Percentiles rank a stretch among this genome's conserved stretches.
phyloP scores from a whole-genome alignment of 768 basidiomycete species.

The Hygrophoropsis aurantiaca region DNA sequence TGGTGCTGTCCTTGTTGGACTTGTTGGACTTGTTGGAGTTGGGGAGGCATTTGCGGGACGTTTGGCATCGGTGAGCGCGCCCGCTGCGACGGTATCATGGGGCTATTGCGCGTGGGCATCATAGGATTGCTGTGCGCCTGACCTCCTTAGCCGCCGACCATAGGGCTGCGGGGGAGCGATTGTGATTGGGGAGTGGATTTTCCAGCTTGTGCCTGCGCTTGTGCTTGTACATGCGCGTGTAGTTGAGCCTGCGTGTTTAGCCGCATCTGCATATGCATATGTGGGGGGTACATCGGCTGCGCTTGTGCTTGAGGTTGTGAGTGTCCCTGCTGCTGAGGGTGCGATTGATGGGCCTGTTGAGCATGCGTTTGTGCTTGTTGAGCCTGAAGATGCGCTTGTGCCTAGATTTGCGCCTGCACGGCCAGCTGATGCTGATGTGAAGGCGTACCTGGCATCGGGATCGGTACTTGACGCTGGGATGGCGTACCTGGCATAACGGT shows the following conservation, averaged over 20 bases:
- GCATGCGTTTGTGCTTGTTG: conserved; percentile 13
- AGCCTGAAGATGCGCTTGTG: conserved; percentile 13
- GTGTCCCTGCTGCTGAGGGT: conserved; percentile 16
- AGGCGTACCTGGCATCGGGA: neutral
- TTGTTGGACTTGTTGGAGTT: conserved; percentile 4
- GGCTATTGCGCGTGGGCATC: conserved; percentile 31
- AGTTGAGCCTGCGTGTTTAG: conserved; percentile 5
- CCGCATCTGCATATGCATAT: conserved; percentile 8
- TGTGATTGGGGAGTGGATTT: conserved; percentile 4
- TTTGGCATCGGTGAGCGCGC: conserved; percentile 19
- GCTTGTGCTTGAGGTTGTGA: conserved; percentile 16
- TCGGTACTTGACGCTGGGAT: no score
- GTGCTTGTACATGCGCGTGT: conserved; percentile 3
- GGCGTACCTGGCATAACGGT: conserved; percentile 15
- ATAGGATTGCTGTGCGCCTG: conserved; percentile 39
- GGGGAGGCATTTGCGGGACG: conserved; percentile 24
- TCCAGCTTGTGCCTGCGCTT: conserved; percentile 15
- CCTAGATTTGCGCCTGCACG: conserved; percentile 1
- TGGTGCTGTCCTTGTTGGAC: no score
- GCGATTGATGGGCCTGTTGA: conserved; percentile 15
- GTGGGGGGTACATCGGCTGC: no score
- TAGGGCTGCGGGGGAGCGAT: conserved; percentile 19
- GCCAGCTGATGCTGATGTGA: neutral
- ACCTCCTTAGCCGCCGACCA: conserved; percentile 7
- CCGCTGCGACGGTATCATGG: no score